phyloP scores from a whole-genome alignment of 148 eudicot genomes.

The Rhododendron ovatum region DNA sequence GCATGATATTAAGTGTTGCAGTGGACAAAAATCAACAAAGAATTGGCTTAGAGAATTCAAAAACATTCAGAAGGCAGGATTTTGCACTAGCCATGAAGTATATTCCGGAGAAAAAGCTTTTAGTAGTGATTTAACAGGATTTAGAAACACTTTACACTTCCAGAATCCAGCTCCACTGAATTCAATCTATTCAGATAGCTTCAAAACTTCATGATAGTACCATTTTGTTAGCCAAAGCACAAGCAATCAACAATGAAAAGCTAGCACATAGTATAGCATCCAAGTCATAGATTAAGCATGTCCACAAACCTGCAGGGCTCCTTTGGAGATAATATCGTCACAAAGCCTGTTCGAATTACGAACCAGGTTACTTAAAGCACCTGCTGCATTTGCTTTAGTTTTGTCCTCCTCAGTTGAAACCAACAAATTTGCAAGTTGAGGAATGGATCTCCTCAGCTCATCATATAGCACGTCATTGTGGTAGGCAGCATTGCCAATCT shows the following conservation, averaged over 20 bases:
- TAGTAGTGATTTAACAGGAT: neutral
- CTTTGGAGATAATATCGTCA: constrained; percentile 80
- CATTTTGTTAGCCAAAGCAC: neutral
- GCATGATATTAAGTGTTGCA: neutral
- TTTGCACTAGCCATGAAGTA: no score
- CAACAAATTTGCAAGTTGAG: constrained; percentile 71
- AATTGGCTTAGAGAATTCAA: neutral
- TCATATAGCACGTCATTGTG: constrained; percentile 80
- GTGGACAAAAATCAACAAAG: neutral
- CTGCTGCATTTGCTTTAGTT: constrained; percentile 96
- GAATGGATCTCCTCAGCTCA: constrained; percentile 73
- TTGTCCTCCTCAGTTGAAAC: constrained; percentile 86
- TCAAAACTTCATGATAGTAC: neutral
- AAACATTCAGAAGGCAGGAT: neutral
- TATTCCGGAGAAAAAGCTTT: neutral
- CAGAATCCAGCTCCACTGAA: neutral
- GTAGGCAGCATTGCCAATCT: constrained; percentile 98
- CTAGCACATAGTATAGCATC: neutral
- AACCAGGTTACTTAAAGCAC: constrained; percentile 94
- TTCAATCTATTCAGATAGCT: neutral
- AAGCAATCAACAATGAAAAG: neutral
- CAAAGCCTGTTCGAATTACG: constrained; percentile 90
- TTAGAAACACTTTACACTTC: neutral
- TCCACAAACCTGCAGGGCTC: constrained; percentile 80
- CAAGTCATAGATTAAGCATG: constrained; percentile 2